Conservation (phyloP, 202 grass and related monocot species). For the Schoenoplectus triqueter region DNA sequence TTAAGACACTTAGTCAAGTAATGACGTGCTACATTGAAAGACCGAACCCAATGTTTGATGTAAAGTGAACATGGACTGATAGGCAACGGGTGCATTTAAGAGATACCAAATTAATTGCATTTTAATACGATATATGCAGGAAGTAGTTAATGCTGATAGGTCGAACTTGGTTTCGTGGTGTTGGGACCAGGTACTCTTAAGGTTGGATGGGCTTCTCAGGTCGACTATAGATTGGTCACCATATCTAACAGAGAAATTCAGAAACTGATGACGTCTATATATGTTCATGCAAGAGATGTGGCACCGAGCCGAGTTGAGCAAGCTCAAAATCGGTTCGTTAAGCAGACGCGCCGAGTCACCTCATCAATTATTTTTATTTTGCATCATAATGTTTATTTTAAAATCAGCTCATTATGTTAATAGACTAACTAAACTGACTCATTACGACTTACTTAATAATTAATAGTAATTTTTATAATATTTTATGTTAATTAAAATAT, state of each 20-base stretch:
- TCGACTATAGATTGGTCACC: neutral
- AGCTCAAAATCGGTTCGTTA: no score
- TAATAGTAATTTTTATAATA: no score
- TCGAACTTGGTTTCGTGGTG: neutral
- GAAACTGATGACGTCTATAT: neutral
- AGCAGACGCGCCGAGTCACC: no score
- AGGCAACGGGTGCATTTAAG: neutral
- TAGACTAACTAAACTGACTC: no score
- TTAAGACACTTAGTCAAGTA: slow-evolving; percentile 13
- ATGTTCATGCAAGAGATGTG: neutral
- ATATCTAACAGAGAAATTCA: neutral
- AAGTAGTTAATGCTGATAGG: neutral
- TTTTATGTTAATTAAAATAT: no score
- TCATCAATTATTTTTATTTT: no score
- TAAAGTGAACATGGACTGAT: neutral
- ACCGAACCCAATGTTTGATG: neutral
- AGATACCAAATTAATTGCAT: neutral
- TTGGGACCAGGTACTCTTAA: neutral
- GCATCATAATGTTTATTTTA: no score
- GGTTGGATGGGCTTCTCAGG: neutral
- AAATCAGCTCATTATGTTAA: no score
- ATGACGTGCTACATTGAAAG: slow-evolving; percentile 17
- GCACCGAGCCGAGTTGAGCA: no score
- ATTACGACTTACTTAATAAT: no score
- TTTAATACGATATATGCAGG: neutral